phyloP scores from a whole-genome alignment of 441 rosid species.

The Brassica hybrid region DNA sequence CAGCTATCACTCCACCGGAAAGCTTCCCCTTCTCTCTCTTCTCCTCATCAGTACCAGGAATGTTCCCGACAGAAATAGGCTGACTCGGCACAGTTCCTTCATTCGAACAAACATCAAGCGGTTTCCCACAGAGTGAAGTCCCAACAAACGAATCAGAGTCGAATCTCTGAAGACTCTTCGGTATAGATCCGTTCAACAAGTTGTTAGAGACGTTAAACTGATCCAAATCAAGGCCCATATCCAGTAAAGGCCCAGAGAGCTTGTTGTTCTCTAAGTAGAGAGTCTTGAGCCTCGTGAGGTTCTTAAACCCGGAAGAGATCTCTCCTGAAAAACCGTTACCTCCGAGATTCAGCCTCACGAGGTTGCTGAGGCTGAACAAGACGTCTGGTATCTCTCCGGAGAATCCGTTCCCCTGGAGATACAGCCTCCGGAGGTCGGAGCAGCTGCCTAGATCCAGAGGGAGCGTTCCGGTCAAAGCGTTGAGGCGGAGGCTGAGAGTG shows the following conservation, averaged over 20 bases:
- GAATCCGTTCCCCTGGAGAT: slow-evolving; percentile 77
- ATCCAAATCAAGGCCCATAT: slow-evolving; percentile 52
- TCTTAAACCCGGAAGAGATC: slow-evolving; percentile 60
- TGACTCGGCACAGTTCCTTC: slow-evolving; percentile 55
- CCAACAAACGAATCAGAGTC: slow-evolving; percentile 63
- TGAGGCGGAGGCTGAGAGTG: slow-evolving; percentile 83
- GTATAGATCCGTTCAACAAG: slow-evolving; percentile 78
- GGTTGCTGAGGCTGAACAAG: slow-evolving; percentile 58
- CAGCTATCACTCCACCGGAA: slow-evolving; percentile 91
- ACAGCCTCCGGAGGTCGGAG: slow-evolving; percentile 63
- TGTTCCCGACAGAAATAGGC: slow-evolving; percentile 51
- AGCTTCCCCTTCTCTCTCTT: slow-evolving; percentile 51
- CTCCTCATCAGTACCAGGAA: slow-evolving; percentile 41
- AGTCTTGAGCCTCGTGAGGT: slow-evolving; percentile 74
- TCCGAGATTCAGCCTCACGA: slow-evolving; percentile 71
- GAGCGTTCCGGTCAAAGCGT: slow-evolving; percentile 60
- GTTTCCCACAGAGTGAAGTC: slow-evolving; percentile 79
- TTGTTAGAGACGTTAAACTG: slow-evolving; percentile 90
- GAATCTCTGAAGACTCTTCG: slow-evolving; percentile 50
- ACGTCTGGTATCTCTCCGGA: slow-evolving; percentile 82
- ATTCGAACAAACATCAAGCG: slow-evolving; percentile 50
- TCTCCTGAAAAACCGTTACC: slow-evolving; percentile 69
- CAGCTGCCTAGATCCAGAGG: slow-evolving; percentile 86
- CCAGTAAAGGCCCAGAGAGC: slow-evolving; percentile 71
- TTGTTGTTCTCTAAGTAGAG: slow-evolving; percentile 66